These are phyloP conservation scores for Aspergillus hancockii DNA, from an alignment of 495 filamentous ascomycete species.

Conservation along the genomic window DNA sequence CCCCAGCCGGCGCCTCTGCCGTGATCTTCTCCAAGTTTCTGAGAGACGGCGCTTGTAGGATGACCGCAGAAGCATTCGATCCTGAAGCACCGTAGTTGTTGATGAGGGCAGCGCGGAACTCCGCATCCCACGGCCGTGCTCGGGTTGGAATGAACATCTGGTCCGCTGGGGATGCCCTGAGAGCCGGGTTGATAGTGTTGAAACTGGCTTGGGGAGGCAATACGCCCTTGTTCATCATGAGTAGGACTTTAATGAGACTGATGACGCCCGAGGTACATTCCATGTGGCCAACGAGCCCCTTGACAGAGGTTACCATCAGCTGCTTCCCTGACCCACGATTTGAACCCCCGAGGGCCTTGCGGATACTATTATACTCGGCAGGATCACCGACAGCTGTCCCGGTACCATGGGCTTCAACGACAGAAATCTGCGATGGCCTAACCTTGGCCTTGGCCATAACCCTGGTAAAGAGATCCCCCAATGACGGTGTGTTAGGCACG, in stretches of 20 bases:
- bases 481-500: slow-evolving; percentile 61
- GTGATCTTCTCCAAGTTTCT: slow-evolving; percentile 21
- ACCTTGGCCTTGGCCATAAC: slow-evolving; percentile 59
- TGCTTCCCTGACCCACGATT: no score
- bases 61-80: slow-evolving; percentile 34
- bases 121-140: slow-evolving; percentile 28
- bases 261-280: slow-evolving; percentile 49
- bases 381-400: slow-evolving; percentile 71
- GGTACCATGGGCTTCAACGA: slow-evolving; percentile 77
- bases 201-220: slow-evolving; percentile 45
- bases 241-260: slow-evolving; percentile 42
- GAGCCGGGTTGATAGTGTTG: slow-evolving; percentile 34
- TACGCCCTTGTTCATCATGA: slow-evolving; percentile 46
- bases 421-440: slow-evolving; percentile 58
- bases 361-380: slow-evolving; percentile 50
- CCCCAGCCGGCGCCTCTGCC: slow-evolving; percentile 20
- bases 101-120: slow-evolving; percentile 39
- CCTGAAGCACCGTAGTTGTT: slow-evolving; percentile 49
- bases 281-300: slow-evolving; percentile 49
- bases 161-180: slow-evolving; percentile 31
- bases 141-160: slow-evolving; percentile 26
- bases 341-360: slow-evolving; percentile 30
- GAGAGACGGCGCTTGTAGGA: slow-evolving; percentile 17
- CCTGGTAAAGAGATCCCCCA: slow-evolving; percentile 53
- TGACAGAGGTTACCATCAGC: no score